Conservation (phyloP, 2,329 filamentous ascomycete genomes). For the Kalaharituber pfeilii region DNA sequence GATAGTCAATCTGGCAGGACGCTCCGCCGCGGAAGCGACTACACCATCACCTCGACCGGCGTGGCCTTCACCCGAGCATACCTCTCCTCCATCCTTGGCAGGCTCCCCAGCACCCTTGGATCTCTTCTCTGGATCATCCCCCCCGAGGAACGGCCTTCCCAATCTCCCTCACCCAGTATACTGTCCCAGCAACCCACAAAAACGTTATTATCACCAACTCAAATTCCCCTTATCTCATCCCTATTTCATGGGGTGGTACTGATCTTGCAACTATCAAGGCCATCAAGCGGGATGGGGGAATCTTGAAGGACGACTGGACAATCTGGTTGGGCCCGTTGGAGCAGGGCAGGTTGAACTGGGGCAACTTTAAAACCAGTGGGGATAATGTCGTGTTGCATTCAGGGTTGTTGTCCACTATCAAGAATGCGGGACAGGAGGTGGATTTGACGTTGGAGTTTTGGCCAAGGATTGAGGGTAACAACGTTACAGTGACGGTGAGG, state of each 20-base stretch:
- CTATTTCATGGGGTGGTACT: constrained; percentile 38
- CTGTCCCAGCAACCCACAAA: constrained; percentile 26
- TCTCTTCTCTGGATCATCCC: neutral
- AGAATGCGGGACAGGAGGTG: neutral
- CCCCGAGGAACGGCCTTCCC: constrained; percentile 30
- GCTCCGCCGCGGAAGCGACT: constrained; percentile 29
- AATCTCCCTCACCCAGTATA: constrained; percentile 38
- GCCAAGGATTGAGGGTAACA: neutral
- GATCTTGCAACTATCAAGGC: constrained; percentile 37
- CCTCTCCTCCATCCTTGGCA: neutral
- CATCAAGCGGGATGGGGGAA: constrained; percentile 30
- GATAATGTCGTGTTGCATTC: constrained; percentile 8
- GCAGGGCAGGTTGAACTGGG: constrained; percentile 28
- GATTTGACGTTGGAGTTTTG: neutral
- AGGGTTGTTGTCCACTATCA: constrained; percentile 7
- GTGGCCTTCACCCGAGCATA: constrained; percentile 35
- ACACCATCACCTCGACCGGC: constrained; percentile 29
- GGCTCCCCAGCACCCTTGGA: neutral
- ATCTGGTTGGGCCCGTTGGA: constrained; percentile 37
- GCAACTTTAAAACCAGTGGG: constrained; percentile 10
- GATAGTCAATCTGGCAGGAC: too few species aligned
- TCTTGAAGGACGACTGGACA: constrained; percentile 38
- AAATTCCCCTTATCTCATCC: constrained; percentile 32
- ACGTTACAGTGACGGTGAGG: neutral
- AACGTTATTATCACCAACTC: constrained; percentile 22